Conservation (phyloP, 2,329 filamentous ascomycete species). For the Sclerotiophoma versabilis region DNA sequence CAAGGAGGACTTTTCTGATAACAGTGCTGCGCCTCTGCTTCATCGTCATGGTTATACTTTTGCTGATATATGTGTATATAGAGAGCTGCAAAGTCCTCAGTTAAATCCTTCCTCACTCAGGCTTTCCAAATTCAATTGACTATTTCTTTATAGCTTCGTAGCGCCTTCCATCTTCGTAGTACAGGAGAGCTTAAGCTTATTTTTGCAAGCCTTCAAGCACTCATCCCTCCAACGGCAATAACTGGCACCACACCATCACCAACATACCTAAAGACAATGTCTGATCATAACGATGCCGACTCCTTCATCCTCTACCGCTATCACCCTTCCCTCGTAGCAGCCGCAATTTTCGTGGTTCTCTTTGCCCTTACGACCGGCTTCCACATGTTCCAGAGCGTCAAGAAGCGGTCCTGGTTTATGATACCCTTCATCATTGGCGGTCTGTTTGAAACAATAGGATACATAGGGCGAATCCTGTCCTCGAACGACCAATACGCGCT, state of each 20-base stretch:
- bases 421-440: conserved; percentile 62
- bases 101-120: neutral
- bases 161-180: neutral
- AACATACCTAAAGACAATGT: conserved; percentile 41
- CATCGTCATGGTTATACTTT: neutral
- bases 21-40: neutral
- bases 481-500: conserved; percentile 41
- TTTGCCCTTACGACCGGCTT: conserved; percentile 52
- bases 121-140: neutral
- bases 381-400: conserved; percentile 54
- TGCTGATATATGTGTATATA: neutral
- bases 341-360: conserved; percentile 56
- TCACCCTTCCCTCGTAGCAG: conserved; percentile 54
- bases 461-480: conserved; percentile 55
- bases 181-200: neutral
- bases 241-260: conserved; percentile 13
- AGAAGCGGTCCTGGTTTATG: conserved; percentile 59
- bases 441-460: conserved; percentile 60
- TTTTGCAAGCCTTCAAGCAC: neutral
- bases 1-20: neutral
- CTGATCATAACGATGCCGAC: conserved; percentile 46
- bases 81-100: neutral
- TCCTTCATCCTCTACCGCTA: conserved; percentile 47
- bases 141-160: neutral
- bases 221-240: neutral